Base-by-base conservation (phyloP, 805 yeast genomes). In the Kuraishia borneana region DNA sequence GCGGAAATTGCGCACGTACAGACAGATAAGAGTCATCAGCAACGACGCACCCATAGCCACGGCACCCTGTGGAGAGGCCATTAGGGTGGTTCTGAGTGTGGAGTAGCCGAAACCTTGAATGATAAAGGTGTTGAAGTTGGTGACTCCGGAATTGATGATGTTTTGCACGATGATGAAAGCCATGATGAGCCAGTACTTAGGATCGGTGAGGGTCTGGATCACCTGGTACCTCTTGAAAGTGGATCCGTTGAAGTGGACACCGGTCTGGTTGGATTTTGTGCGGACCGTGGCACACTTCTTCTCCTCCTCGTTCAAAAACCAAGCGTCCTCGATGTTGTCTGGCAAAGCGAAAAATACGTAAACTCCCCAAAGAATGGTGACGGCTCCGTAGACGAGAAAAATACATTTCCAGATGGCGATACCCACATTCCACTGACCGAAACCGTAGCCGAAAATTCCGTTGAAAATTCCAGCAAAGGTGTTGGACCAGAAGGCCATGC, bases 331-430 rank as follows among this genome's bases (percentile, higher is more conserved):
- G 10, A 20, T 30, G 12, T 13, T 13, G 16, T 22, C 28, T 17
- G 34, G 34, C 12, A 73, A 51, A 18, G 56, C 44, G 19, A 67
- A 47, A 30, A 56, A 54, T 9, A 68, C 61, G 1, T 56, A 22
- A 1, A 66, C 27, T 6, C 81, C 80, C 50, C 70, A 71, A 2
- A 53, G 30, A 3, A 70, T 50, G 3, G 80, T 75, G n/a, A 71
- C 44, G 3, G 68, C 30, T 6, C 83, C 83, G 46, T 73, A 66
- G 3, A 70, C 62, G 14, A 74, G 44, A 47, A 73, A 75, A 54
- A 73, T 64, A 32, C 73, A 70, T 48, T 71, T 77, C 80, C 80
- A 75, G 13, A 76, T 65, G 18, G 60, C 49, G 36, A 72, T 60
- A 2, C 37, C 34, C 10, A 61, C 56, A 20, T 57, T 59, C 5